These are phyloP conservation scores for Stenogyne calaminthoides DNA, from an alignment of 305 asterid genomes.

Conservation along the genomic window DNA sequence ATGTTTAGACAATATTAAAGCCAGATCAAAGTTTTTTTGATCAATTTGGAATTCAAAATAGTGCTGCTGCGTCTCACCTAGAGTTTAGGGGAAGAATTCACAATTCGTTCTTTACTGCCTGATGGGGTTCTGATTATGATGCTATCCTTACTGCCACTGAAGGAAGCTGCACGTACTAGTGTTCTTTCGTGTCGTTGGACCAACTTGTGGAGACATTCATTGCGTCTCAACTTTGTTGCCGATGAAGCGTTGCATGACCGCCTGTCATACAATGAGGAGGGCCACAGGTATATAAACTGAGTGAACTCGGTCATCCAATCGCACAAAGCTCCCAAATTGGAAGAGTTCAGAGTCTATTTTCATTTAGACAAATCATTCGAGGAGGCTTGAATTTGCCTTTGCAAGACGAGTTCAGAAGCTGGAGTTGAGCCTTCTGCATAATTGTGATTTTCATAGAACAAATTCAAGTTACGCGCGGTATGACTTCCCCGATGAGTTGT, in stretches of 20 bases:
- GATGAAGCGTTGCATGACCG: too few relatives aligned
- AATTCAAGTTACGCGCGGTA: neutral
- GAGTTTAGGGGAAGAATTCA: too few relatives aligned
- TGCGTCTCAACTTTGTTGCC: neutral
- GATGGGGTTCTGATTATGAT: neutral
- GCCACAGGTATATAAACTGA: too few relatives aligned
- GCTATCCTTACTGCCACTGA: neutral
- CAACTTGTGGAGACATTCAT: neutral
- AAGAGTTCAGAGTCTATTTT: neutral
- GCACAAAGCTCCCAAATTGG: neutral
- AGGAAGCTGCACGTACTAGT: neutral
- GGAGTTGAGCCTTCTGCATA: neutral
- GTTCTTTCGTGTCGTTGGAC: neutral
- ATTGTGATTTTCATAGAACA: too few relatives aligned
- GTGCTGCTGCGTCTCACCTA: too few relatives aligned
- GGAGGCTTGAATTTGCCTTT: conserved; percentile 1
- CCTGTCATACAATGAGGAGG: too few relatives aligned
- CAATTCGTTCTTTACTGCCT: too few relatives aligned
- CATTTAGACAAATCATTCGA: neutral
- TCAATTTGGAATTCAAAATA: too few relatives aligned
- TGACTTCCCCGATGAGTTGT: neutral
- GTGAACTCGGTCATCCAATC: too few relatives aligned
- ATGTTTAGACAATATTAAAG: too few relatives aligned
- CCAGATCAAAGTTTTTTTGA: too few relatives aligned
- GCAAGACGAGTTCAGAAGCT: neutral